Evolutionary conservation across 306 rosid genomes (phyloP).

Genomic region (Vicia faba): DNA sequence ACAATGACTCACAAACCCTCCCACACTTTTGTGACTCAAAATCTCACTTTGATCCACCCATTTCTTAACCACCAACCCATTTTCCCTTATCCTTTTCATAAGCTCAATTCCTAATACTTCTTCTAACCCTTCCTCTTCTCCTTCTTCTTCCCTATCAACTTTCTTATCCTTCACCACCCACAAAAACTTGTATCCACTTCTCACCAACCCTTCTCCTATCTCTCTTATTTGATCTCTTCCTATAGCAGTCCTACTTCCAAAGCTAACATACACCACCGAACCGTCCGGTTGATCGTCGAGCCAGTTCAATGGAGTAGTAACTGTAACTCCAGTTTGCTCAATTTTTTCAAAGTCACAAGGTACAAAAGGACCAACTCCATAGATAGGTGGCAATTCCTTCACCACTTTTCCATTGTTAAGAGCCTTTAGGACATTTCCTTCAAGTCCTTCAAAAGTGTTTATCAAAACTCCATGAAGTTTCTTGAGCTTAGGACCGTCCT

Average conservation of each 20-base stretch:
- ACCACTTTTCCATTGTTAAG: slow-evolving; percentile 40
- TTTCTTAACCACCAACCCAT: slow-evolving; percentile 5
- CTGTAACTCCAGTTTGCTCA: no score
- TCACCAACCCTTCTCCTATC: slow-evolving; percentile 50
- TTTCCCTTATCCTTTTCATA: neutral
- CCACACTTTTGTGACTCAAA: slow-evolving; percentile 2
- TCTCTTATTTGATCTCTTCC: slow-evolving; percentile 55
- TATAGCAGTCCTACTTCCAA: slow-evolving; percentile 54
- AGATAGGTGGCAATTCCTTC: slow-evolving; percentile 44
- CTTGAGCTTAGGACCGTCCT: slow-evolving; percentile 40
- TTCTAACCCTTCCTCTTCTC: slow-evolving; percentile 27
- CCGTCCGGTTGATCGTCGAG: slow-evolving; percentile 43
- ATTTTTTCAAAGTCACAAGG: slow-evolving; percentile 54
- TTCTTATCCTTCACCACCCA: slow-evolving; percentile 62
- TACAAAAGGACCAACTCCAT: slow-evolving; percentile 50
- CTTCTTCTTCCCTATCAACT: slow-evolving; percentile 52
- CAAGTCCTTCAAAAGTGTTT: slow-evolving; percentile 49
- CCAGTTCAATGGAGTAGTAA: slow-evolving; percentile 33
- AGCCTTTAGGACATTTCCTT: slow-evolving; percentile 36
- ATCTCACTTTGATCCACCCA: slow-evolving; percentile 23
- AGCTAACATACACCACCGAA: slow-evolving; percentile 58
- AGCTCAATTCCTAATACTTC: neutral
- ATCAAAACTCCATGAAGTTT: slow-evolving; percentile 49
- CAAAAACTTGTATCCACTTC: slow-evolving; percentile 52
- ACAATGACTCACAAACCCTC: slow-evolving; percentile 26